phyloP scores from a whole-genome alignment of 1,284 basidiomycete genomes.

The Heterobasidion irregulare region DNA sequence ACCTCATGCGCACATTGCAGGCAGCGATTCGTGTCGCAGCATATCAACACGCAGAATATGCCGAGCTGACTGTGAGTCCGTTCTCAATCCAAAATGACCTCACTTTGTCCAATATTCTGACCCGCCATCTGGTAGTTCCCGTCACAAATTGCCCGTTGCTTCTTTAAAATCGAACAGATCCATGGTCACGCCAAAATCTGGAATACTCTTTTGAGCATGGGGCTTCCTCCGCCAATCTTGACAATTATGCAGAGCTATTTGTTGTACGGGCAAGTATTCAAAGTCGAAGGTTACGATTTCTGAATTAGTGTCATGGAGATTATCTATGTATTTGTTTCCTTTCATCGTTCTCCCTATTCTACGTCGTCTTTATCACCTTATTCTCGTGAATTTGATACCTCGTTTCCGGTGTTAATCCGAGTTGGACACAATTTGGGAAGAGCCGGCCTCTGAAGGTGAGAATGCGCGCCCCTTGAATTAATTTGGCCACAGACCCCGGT shows the following conservation, averaged over 20 bases:
- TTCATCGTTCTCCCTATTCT: not conserved
- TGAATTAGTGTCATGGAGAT: slow-evolving; percentile 18
- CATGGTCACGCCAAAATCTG: slow-evolving; percentile 94
- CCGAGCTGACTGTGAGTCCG: slow-evolving; percentile 70
- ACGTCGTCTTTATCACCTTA: not conserved
- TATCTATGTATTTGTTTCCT: not conserved
- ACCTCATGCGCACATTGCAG: slow-evolving; percentile 85
- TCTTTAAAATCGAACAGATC: slow-evolving; percentile 91
- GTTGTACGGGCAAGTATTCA: slow-evolving; percentile 74
- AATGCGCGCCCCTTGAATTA: no score
- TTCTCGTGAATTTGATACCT: not conserved
- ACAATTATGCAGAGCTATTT: slow-evolving; percentile 84
- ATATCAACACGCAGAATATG: slow-evolving; percentile 83
- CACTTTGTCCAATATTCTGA: not conserved
- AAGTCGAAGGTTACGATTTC: slow-evolving; percentile 76
- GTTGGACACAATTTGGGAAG: no score
- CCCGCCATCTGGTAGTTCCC: slow-evolving; percentile 56
- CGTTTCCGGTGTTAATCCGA: no score
- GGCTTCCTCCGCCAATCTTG: slow-evolving; percentile 74
- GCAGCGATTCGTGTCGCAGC: slow-evolving; percentile 89
- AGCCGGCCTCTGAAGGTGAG: no score
- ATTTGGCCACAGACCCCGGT: no score
- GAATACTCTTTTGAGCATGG: slow-evolving; percentile 92
- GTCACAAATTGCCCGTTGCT: slow-evolving; percentile 79
- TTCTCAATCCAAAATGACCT: not conserved